Evolutionary conservation across 495 filamentous ascomycete genomes (phyloP).

Genomic region (Tuber indicum): DNA sequence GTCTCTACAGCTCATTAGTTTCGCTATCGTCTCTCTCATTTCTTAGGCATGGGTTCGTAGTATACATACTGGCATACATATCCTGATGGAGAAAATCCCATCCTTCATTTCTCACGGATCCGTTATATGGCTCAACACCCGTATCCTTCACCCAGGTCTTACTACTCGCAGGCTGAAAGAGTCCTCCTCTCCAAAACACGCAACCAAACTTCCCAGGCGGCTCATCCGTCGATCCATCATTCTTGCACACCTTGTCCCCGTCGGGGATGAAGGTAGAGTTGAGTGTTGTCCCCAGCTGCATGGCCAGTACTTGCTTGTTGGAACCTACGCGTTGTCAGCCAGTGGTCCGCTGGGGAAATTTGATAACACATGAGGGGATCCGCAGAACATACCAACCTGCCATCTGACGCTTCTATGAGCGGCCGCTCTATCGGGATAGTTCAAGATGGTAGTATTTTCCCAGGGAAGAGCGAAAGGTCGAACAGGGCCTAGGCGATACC

Average conservation of each 20-base stretch:
- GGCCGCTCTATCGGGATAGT: conserved; percentile 7
- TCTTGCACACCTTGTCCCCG: conserved; percentile 20
- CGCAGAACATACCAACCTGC: conserved; percentile 15
- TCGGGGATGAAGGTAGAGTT: conserved; percentile 33
- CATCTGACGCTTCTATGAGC: conserved; percentile 19
- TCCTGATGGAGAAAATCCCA: conserved; percentile 37
- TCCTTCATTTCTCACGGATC: conserved; percentile 27
- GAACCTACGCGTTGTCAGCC: conserved; percentile 6
- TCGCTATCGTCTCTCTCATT: not conserved
- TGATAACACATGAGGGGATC: not conserved
- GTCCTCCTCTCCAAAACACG: conserved; percentile 35
- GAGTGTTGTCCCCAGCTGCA: conserved; percentile 30
- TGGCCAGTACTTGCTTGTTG: conserved; percentile 12
- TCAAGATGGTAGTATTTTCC: conserved; percentile 6
- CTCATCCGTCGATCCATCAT: conserved; percentile 5
- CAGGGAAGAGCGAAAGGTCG: conserved; percentile 12
- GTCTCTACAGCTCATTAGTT: conserved; percentile 7
- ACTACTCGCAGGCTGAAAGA: conserved; percentile 26
- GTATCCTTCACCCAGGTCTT: conserved; percentile 19
- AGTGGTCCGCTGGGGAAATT: not conserved
- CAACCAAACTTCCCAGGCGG: conserved; percentile 16
- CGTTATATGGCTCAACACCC: conserved; percentile 22
- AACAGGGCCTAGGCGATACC: not conserved
- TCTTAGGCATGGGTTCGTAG: not conserved
- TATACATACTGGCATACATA: conserved; percentile 22